phyloP scores from a whole-genome alignment of 805 yeast species.

The Starmerella potacharoeniae region DNA sequence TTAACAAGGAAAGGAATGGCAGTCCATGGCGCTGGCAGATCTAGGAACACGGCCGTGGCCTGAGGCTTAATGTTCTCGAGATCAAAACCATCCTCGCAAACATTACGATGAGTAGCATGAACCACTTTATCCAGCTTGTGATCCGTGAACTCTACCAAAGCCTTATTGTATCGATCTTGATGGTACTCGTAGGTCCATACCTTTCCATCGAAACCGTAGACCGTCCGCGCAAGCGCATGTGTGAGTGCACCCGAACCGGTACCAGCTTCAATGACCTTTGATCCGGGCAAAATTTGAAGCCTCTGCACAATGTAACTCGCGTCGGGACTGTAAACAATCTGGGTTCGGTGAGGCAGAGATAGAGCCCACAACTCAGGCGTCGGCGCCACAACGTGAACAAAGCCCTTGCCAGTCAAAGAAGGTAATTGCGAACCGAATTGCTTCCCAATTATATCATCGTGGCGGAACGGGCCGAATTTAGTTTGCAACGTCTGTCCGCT shows the following conservation, averaged over 20 bases:
- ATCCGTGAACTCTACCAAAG: constrained; percentile 57
- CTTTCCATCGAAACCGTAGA: constrained; percentile 41
- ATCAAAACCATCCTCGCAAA: constrained; percentile 75
- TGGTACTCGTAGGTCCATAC: constrained; percentile 88
- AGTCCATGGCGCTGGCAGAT: constrained; percentile 93
- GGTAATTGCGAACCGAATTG: constrained; percentile 78
- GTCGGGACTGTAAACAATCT: constrained; percentile 93
- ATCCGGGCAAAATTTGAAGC: constrained; percentile 58
- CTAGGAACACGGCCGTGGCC: constrained; percentile 74
- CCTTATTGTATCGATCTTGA: constrained; percentile 69
- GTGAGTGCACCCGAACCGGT: constrained; percentile 96
- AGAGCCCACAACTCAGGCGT: constrained; percentile 93
- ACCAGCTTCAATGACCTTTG: constrained; percentile 88
- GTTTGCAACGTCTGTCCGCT: constrained; percentile 61
- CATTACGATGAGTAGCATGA: constrained; percentile 80
- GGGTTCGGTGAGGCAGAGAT: constrained; percentile 95
- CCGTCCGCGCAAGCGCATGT: constrained; percentile 80
- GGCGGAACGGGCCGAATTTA: constrained; percentile 83
- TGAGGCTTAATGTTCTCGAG: constrained; percentile 20
- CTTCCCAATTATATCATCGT: constrained; percentile 66
- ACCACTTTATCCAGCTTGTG: constrained; percentile 56
- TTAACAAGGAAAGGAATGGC: constrained; percentile 65
- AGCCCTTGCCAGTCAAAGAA: constrained; percentile 53
- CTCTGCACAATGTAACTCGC: constrained; percentile 83
- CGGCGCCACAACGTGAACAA: constrained; percentile 78